Conservation (phyloP, 2,329 filamentous ascomycete species). For the Grosmannia clavigera region DNA sequence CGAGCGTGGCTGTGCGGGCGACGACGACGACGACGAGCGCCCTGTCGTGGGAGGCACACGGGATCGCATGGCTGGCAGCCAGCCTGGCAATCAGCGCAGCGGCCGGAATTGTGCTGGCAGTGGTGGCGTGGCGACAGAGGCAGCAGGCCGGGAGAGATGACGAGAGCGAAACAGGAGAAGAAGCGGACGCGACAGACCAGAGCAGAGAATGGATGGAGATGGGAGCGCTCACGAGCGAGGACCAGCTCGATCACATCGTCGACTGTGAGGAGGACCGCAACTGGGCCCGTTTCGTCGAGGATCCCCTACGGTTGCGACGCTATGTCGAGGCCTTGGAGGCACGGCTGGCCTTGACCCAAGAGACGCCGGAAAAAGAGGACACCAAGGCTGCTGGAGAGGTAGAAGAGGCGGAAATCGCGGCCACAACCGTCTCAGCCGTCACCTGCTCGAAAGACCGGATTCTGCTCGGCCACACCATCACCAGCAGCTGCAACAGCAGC, state of each 20-base stretch:
- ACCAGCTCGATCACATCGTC: neutral
- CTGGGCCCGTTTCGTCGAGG: constrained; percentile 14
- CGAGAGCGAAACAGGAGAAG: neutral
- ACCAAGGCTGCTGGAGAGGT: neutral
- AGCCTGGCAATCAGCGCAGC: constrained; percentile 3
- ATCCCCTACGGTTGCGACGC: constrained; percentile 13
- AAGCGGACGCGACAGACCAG: neutral
- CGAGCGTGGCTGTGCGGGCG: neutral
- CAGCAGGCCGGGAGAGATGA: neutral
- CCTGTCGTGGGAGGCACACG: neutral
- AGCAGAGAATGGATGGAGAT: constrained; percentile 3
- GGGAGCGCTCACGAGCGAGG: neutral
- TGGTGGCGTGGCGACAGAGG: neutral
- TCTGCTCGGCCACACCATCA: neutral
- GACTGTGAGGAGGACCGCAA: constrained; percentile 10
- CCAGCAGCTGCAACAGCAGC: neutral
- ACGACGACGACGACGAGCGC: neutral
- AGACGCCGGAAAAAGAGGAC: neutral
- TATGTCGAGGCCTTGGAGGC: constrained; percentile 16
- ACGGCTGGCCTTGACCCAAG: constrained; percentile 6
- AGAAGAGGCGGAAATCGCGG: too few relatives aligned
- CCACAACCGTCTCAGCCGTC: neutral
- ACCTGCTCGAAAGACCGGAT: neutral
- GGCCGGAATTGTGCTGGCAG: neutral
- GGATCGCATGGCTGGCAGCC: constrained; percentile 6